Evolutionary conservation across 2,329 filamentous ascomycete species (phyloP), one percentile per base, ranked within the genome.

Genomic region (Ophiostoma piceae): DNA sequence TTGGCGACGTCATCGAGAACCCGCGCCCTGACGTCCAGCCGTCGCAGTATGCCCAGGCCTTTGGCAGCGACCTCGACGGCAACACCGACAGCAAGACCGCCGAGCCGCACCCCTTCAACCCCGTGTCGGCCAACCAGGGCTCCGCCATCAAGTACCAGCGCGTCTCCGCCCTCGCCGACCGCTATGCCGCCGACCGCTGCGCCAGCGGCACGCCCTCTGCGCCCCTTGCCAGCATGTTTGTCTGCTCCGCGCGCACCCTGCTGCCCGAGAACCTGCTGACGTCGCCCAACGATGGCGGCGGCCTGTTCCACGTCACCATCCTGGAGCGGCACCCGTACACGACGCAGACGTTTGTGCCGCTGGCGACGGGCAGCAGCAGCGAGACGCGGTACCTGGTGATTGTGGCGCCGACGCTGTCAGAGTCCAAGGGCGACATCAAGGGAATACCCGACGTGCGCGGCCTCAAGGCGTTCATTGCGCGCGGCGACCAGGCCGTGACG

Each of bases 311-410:
- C 65, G 84, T 97, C 69, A 80, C 80, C 26, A 86, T 97, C 70
- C 86, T 98, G 39, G 95, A 99, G 79, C 85, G 95, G 54, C 95
- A 99, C 79, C 94, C 95, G 0, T 98, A 89, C 79, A 98, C 95
- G 1, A 92, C 92, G 1, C 95, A 99, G 81, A 97, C 93, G 0
- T 98, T 99, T 79, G 85, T 92, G 62, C 95, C 95, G 0, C 82
- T 97, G 67, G 86, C 80, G 12, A 80, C 80, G n/a, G 76, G 77
- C 66, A 74, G 78, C 12, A 85, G 80, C 19, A 64, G 66, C 11
- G 69, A 67, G 14, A 70, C 54, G 16, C 80, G 82, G 29, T 97
- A 94, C 78, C 85, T 99, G 35, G 91, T 98, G 72, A 87, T 98
- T 73, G 94, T 98, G 26, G 94, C 94, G 22, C 94, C 94, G 0